Percentiles rank a stretch among this genome's conserved stretches.
These are phyloP conservation scores for Erythrophleum fordii DNA, from an alignment of 306 rosid genomes.

Conservation along the genomic window DNA sequence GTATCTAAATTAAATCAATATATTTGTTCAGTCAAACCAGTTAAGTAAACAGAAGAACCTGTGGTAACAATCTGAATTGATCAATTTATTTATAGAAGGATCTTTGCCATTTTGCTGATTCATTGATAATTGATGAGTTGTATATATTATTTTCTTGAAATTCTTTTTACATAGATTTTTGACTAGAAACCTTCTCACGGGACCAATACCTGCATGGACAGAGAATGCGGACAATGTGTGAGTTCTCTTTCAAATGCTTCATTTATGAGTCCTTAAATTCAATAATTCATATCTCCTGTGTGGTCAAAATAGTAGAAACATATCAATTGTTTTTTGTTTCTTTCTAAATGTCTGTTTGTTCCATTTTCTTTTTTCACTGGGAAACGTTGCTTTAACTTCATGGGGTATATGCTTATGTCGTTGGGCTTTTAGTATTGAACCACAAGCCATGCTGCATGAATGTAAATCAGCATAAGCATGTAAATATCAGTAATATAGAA, in stretches of 20 bases:
- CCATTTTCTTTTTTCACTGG: neutral
- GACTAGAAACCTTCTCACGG: constrained; percentile 64
- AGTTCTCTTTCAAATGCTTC: constrained; percentile 31
- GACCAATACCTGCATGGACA: constrained; percentile 51
- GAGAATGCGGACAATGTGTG: constrained; percentile 35
- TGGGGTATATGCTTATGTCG: neutral
- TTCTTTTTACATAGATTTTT: constrained; percentile 48
- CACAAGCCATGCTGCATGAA: neutral
- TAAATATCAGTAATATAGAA: neutral
- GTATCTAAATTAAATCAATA: neutral
- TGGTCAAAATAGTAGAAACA: neutral
- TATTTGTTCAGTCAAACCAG: neutral
- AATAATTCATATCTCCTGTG: neutral
- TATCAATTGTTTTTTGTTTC: neutral
- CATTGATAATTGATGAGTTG: neutral
- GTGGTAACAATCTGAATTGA: neutral
- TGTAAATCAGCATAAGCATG: neutral
- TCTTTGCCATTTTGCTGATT: no score
- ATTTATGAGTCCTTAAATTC: neutral
- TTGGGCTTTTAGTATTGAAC: neutral
- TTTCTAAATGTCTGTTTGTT: neutral
- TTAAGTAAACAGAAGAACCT: neutral
- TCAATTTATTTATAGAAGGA: neutral
- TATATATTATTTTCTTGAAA: neutral
- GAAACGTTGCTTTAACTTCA: neutral